Base-by-base conservation (phyloP, 805 yeast genomes). In the Wickerhamiella azymoides region DNA sequence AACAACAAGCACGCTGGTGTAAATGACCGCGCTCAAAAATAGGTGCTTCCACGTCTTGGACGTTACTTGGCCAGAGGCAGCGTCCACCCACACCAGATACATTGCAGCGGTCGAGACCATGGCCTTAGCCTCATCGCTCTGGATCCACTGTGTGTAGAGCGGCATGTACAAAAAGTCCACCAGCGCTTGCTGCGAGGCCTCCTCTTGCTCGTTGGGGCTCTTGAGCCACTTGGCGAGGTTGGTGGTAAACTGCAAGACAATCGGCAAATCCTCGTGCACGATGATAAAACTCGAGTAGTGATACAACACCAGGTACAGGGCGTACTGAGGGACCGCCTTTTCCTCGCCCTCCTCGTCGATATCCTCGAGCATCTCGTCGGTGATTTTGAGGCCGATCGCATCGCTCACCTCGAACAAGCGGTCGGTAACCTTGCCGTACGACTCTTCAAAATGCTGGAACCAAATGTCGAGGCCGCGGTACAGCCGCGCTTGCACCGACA, bases 381-480 rank as follows among this genome's bases (percentile, higher is more conserved):
- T 44, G 25, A 56, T 47, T 9, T 50, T 51, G 11, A 55, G 36
- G 25, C 52, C 50, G 30, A 50, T 38, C 9, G 53, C 27, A 11
- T 53, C 57, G n/a, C 46, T 17, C 11, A 48, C 30, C 13, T 40
- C 38, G 45, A 59, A 52, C 30, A 59, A 50, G 40, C 51, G 49
- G 36, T 56, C 56, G 18, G 52, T 57, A 7, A 54, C 50, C 19
- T 52, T 50, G 30, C 61, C 63, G 28, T 52, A 51, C 14, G 58
- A 49, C 0, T 50, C 50, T 30, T 50, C 55, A 47, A 57, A 60
- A 39, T 53, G 51, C 36, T 50, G 54, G 19, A 51, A 52, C 64
- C 64, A 60, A 7, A 55, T 51, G 36, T 59, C 61, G 24, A 59
- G 53, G 10, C 59, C 63, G 7, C 62, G 54, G 28, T 56, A 58